A percentile compares a stretch with the other conserved stretches of the same genome.
phyloP scores from a whole-genome alignment of 345 rosid species.

The Turnera subulata region DNA sequence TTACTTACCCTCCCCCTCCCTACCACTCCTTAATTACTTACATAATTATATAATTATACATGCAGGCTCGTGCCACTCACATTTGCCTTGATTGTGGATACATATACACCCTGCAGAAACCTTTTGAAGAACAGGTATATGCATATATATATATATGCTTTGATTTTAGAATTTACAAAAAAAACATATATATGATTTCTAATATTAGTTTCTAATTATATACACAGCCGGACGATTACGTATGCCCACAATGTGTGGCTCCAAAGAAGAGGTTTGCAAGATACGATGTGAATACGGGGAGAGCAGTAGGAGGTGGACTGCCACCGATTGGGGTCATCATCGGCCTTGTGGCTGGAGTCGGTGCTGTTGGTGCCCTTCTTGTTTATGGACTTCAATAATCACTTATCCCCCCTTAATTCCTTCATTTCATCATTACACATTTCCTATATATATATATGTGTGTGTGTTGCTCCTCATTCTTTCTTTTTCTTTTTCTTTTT shows the following conservation, averaged over 20 bases:
- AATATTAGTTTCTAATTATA: not conserved
- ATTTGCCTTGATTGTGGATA: slow-evolving; percentile 95
- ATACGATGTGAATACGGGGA: slow-evolving; percentile 85
- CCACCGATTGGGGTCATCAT: slow-evolving; percentile 86
- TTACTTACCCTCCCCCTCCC: too few relatives aligned
- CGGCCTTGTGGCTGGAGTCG: slow-evolving; percentile 75
- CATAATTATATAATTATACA: not conserved
- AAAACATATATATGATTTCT: not conserved
- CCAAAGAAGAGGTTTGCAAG: slow-evolving; percentile 86
- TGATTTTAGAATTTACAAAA: too few relatives aligned
- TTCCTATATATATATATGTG: too few relatives aligned
- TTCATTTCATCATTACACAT: too few relatives aligned
- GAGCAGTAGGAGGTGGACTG: slow-evolving; percentile 82
- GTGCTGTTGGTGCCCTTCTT: slow-evolving; percentile 85
- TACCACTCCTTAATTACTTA: too few relatives aligned
- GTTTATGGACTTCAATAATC: slow-evolving; percentile 89
- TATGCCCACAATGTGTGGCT: slow-evolving; percentile 85
- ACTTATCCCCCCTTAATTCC: too few relatives aligned
- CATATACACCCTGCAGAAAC: slow-evolving; percentile 68
- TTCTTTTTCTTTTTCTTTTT: too few relatives aligned
- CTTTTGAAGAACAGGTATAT: slow-evolving; percentile 82
- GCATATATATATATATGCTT: too few relatives aligned
- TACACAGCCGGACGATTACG: slow-evolving; percentile 75
- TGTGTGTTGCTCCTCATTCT: too few relatives aligned
- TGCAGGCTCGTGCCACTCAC: slow-evolving; percentile 90